phyloP scores from a whole-genome alignment of 202 grass and related monocot species.

The Carex arenaria region DNA sequence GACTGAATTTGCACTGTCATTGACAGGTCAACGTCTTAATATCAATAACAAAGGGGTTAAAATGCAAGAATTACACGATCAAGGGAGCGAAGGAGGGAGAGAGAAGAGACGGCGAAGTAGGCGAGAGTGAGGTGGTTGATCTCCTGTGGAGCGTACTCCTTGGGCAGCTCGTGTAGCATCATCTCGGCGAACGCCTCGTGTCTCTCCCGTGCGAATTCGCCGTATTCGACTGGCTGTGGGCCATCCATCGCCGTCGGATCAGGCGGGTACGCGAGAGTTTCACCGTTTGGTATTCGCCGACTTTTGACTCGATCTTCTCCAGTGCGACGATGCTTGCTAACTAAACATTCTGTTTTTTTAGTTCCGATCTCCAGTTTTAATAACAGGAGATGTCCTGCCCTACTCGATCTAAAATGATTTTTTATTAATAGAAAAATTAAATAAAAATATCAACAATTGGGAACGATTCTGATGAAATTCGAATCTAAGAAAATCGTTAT shows the following conservation, averaged over 20 bases:
- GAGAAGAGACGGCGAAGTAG: conserved; percentile 74
- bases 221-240: background rate
- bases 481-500: too few species aligned
- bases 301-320: background rate
- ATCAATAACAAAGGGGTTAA: background rate
- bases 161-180: conserved; percentile 41
- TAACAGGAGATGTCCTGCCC: too few species aligned
- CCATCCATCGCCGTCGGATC: background rate
- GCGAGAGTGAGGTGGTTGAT: conserved; percentile 80
- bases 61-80: conserved; percentile 36
- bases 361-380: too few species aligned
- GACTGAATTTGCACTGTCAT: background rate
- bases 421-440: too few species aligned
- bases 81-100: conserved; percentile 64
- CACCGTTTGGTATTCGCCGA: background rate
- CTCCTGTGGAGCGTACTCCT: conserved; percentile 59
- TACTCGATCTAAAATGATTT: too few species aligned
- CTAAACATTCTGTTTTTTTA: too few species aligned
- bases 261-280: background rate
- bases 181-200: conserved; percentile 44
- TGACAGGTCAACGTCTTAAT: background rate
- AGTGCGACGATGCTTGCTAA: too few species aligned
- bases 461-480: too few species aligned
- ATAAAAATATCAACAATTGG: too few species aligned
- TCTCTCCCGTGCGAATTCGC: conserved; percentile 14